Base-by-base conservation (phyloP, 2,329 filamentous ascomycete species). In the Arthrobotrys musiformis region DNA sequence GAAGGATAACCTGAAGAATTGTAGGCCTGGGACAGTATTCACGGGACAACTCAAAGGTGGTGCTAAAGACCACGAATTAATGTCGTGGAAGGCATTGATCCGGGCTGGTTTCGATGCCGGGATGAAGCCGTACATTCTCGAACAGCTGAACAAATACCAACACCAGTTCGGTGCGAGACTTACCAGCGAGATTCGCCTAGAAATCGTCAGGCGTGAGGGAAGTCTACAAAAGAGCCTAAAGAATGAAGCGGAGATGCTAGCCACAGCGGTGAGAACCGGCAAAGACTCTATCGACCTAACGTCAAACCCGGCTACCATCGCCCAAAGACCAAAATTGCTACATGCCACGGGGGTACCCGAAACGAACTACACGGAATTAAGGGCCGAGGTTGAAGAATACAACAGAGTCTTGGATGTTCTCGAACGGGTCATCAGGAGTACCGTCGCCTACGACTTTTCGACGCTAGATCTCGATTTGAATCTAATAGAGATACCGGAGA, bases 31-130 rank as follows among this genome's bases (percentile, higher is more conserved):
- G 8, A 37, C 22, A 17, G 19, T 40, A 11, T 58, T 17, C 17
- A 56, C 50, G 1, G 54, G 54, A 5, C 2, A 8, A 9, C 13
- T 28, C 7, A 56, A 54, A 8, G 61, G 56, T 15, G 61, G 67
- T 1, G 46, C 4, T 2, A 48, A 40, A 19, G 50, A 54, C 7
- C 74, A 78, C 30, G 67, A 78, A 9, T 19, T 78, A 54, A 72
- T 70, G 8, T 67, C 66, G 9, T 78, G 74, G 74, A 78, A 78
- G 44, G 48, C 67, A 1, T 40, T 78, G 24, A 68, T 72, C 33
- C 40, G 68, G 19, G 66, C 67, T 17, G 63, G 74, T 9, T 70
- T 78, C 48, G 37, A 72, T 1, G 74, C 61, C 28, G 33, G 60
- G 24, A 72, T 78, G 67, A 78, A 70, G 37, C 33, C 61, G 0